phyloP scores from a whole-genome alignment of 495 filamentous ascomycete genomes.

The Cercophora scortea region DNA sequence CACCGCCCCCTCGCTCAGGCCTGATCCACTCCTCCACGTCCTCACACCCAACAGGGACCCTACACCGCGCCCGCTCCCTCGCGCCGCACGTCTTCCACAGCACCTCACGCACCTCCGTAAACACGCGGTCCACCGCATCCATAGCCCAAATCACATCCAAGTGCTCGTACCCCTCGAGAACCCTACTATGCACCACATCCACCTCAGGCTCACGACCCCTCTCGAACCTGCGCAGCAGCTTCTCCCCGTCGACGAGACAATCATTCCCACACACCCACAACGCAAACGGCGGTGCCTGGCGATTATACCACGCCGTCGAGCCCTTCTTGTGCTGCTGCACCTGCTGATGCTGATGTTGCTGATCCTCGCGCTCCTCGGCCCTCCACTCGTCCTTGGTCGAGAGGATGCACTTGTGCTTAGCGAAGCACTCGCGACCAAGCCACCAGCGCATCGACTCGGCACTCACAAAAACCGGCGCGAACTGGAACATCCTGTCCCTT shows the following conservation, averaged over 20 bases:
- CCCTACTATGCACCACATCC: conserved; percentile 66
- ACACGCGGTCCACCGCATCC: conserved; percentile 78
- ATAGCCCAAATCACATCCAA: conserved; percentile 96
- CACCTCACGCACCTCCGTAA: conserved; percentile 71
- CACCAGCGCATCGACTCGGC: conserved; percentile 94
- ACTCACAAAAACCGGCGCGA: conserved; percentile 82
- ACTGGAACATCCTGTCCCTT: conserved; percentile 80
- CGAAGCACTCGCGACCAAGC: conserved; percentile 87
- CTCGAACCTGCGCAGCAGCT: conserved; percentile 66
- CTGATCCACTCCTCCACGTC: conserved; percentile 30
- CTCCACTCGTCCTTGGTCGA: conserved; percentile 61
- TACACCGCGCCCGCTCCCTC: conserved; percentile 48
- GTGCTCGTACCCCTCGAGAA: conserved; percentile 90
- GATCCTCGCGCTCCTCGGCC: conserved; percentile 52
- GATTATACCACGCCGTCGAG: conserved; percentile 71
- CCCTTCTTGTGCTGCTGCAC: conserved; percentile 19
- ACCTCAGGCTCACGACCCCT: conserved; percentile 78
- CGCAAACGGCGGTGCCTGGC: conserved; percentile 73
- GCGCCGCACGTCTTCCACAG: conserved; percentile 65
- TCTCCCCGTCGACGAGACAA: conserved; percentile 72
- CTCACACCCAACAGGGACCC: conserved; percentile 58
- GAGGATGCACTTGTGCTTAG: conserved; percentile 84
- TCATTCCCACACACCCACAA: conserved; percentile 84
- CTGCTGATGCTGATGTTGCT: conserved; percentile 9
- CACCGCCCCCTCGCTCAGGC: conserved; percentile 2